Conservation (phyloP, 2,329 filamentous ascomycete species). For the Magnaporthiopsis rhizophila region DNA sequence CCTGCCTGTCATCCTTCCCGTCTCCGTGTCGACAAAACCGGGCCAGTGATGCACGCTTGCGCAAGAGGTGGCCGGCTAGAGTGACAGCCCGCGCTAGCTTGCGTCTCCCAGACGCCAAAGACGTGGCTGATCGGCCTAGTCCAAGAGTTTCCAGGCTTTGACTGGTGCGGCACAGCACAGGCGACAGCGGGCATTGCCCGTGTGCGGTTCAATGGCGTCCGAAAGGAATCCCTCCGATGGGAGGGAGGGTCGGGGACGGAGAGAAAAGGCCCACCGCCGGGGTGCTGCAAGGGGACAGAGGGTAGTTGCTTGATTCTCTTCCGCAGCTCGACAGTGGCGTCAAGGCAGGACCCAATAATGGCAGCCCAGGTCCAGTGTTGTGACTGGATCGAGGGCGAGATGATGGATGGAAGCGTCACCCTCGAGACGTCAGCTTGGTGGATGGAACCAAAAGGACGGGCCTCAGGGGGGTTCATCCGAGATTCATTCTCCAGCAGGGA, state of each 20-base stretch:
- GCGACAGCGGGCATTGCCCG: too few relatives aligned
- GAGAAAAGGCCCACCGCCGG: background rate
- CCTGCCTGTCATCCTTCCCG: too few relatives aligned
- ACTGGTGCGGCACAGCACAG: background rate
- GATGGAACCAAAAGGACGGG: too few relatives aligned
- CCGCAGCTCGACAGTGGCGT: background rate
- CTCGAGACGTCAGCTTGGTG: too few relatives aligned
- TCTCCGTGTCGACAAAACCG: background rate
- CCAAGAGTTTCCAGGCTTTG: background rate
- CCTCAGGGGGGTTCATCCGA: too few relatives aligned
- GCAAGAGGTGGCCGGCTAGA: background rate
- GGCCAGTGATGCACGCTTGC: background rate
- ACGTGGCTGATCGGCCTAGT: background rate
- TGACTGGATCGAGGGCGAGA: too few relatives aligned
- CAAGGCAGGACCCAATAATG: background rate
- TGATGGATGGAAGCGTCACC: too few relatives aligned
- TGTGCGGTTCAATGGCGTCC: background rate
- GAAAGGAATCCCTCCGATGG: background rate
- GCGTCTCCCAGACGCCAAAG: background rate
- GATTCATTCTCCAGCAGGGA: too few relatives aligned
- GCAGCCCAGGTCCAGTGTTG: too few relatives aligned
- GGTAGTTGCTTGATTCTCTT: background rate
- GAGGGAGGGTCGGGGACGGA: background rate
- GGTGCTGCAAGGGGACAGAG: background rate
- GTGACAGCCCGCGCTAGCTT: background rate